Evolutionary conservation across 2,329 filamentous ascomycete species (phyloP).

Genomic region (Zalaria sp.): DNA sequence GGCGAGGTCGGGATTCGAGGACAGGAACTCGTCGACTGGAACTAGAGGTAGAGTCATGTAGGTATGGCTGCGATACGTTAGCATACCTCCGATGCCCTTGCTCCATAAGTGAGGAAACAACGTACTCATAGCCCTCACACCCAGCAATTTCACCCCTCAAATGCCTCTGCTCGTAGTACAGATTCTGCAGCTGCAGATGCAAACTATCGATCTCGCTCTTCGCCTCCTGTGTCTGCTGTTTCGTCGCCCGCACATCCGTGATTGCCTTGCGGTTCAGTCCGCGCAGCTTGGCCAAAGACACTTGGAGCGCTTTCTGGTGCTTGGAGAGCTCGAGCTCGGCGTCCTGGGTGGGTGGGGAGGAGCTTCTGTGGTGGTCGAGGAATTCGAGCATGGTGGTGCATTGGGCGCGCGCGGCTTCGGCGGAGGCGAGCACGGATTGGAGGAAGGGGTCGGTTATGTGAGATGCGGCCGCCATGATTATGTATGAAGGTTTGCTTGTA

Average conservation of each 20-base stretch:
- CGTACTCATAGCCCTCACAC: slow-evolving; percentile 84
- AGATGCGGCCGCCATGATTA: no score
- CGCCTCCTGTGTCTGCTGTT: slow-evolving; percentile 71
- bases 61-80: slow-evolving; percentile 49
- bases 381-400: slow-evolving; percentile 47
- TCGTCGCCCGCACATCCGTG: slow-evolving; percentile 70
- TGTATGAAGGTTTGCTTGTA: no score
- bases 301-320: slow-evolving; percentile 66
- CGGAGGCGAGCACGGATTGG: slow-evolving; percentile 54
- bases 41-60: slow-evolving; percentile 78
- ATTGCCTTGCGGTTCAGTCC: slow-evolving; percentile 72
- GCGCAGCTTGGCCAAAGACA: slow-evolving; percentile 66
- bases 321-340: slow-evolving; percentile 49
- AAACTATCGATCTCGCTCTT: slow-evolving; percentile 83
- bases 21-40: slow-evolving; percentile 68
- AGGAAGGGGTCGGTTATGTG: slow-evolving; percentile 50
- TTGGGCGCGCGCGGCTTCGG: slow-evolving; percentile 58
- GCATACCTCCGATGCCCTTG: slow-evolving; percentile 6
- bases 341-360: slow-evolving; percentile 32
- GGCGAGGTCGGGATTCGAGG: slow-evolving; percentile 59
- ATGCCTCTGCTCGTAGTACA: slow-evolving; percentile 92
- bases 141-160: slow-evolving; percentile 78
- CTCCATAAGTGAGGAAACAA: slow-evolving; percentile 12
- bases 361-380: slow-evolving; percentile 29
- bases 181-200: slow-evolving; percentile 84